Evolutionary conservation across 2,329 filamentous ascomycete species (phyloP), one percentile per base, ranked within the genome.

Genomic region (Claviceps arundinis): DNA sequence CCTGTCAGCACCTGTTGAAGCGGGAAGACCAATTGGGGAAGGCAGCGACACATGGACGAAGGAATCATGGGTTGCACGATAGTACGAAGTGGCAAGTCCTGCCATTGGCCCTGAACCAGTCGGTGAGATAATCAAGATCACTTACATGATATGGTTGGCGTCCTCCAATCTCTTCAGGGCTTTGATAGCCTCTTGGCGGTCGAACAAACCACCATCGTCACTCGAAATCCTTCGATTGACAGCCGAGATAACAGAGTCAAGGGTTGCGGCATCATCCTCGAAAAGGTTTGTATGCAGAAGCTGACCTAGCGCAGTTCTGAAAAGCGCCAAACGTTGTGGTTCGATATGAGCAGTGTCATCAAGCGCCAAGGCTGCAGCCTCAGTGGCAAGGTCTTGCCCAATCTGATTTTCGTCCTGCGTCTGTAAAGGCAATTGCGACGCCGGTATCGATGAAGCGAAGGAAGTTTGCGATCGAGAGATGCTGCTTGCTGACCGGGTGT

Each of bases 61-160:
- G 8, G 16, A 24, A 17, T 24, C 5, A 13, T 7, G 22, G 8
- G 7, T 48, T 16, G 47, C 14, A 48, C 7, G 22, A 17, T 14
- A 7, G 4, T 17, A 22, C 4, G 16, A 37, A 7, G 47, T 30
- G 19, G 17, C 19, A 24, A 40, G 34, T 48, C 6, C 14, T 40
- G 14, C 17, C 14, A 22, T 26, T 26, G 47, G n/a, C 14, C 7
- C 5, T 17, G 47, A n/a, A 30, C 22, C 22, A 26, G 22, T 34
- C 26, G 24, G 2, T 38, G 7, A 38, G 30, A 37, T 16, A 19
- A 41, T 37, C 8, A 13, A 50, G 7, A 45, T 48, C 52, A 81
- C 87, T 79, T 73, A 91, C 90, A 98, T 98, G 64, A 98, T 83
- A 72, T 91, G 84, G 67, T 96, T 96, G 60, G 77, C 74, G 57